Evolutionary conservation across 2,329 filamentous ascomycete genomes (phyloP).

Genomic region (Balansia obtecta): DNA sequence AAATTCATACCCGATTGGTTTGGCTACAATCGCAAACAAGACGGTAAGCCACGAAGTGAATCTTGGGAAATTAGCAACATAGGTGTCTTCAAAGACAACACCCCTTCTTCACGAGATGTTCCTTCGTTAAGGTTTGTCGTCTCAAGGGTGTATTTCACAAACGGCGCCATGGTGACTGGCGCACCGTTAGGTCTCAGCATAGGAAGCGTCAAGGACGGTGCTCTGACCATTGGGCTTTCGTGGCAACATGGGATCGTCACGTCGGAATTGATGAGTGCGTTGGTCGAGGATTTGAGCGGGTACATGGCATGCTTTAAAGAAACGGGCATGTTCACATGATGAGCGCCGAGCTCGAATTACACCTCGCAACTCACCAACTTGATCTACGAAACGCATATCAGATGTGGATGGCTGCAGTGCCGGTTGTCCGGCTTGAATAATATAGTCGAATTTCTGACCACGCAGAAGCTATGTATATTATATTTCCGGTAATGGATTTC

Average conservation of each 20-base stretch:
- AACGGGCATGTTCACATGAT: slow-evolving; percentile 12
- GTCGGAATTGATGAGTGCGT: slow-evolving; percentile 20
- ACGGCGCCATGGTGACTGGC: slow-evolving; percentile 31
- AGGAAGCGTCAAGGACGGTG: slow-evolving; percentile 29
- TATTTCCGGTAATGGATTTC: too few species aligned
- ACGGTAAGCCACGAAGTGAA: slow-evolving; percentile 27
- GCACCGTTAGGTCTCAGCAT: slow-evolving; percentile 33
- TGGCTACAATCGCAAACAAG: slow-evolving; percentile 25
- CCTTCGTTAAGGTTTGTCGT: slow-evolving; percentile 20
- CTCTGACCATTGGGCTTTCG: slow-evolving; percentile 29
- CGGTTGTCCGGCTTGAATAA: too few species aligned
- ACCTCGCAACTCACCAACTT: too few species aligned
- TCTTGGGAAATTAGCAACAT: slow-evolving; percentile 44
- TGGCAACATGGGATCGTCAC: slow-evolving; percentile 36
- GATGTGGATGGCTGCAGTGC: too few species aligned
- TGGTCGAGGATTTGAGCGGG: slow-evolving; percentile 24
- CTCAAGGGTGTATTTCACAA: slow-evolving; percentile 35
- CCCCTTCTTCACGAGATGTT: neutral
- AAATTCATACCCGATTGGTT: slow-evolving; percentile 31
- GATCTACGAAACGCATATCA: too few species aligned
- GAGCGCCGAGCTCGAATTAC: neutral
- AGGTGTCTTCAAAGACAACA: slow-evolving; percentile 24
- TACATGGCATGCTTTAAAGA: slow-evolving; percentile 11
- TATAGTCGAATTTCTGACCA: too few species aligned
- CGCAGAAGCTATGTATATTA: too few species aligned